Percentiles rank a stretch among this genome's conserved stretches.
Conservation (phyloP, 2,329 filamentous ascomycete genomes). For the Ceratocystis alfenasii region DNA sequence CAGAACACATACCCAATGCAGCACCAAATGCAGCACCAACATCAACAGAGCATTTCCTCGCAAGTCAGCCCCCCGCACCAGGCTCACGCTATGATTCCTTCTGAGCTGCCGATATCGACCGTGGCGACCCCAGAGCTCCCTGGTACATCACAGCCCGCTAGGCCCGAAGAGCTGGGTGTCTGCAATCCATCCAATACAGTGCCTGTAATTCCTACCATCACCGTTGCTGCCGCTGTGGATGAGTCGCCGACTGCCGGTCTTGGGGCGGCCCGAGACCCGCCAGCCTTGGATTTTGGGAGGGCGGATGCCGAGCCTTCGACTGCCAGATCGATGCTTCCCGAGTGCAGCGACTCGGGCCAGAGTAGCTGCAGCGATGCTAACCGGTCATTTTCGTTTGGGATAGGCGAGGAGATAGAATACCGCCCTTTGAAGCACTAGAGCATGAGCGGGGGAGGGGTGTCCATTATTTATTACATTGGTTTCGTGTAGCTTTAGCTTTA, state of each 20-base stretch:
- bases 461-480: not conserved
- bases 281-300: not conserved
- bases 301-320: not conserved
- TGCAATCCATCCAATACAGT: not conserved
- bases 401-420: conserved; percentile 27
- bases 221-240: not conserved
- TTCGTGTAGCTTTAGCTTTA: not conserved
- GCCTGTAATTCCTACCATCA: not conserved
- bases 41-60: conserved; percentile 1
- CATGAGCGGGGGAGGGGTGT: no score
- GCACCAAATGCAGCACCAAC: not conserved
- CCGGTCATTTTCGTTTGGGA: conserved; percentile 28
- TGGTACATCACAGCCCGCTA: not conserved
- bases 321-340: not conserved
- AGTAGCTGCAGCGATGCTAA: not conserved
- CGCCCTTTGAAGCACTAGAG: conserved; percentile 24
- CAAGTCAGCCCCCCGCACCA: not conserved
- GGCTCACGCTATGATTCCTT: not conserved
- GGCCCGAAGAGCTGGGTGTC: not conserved
- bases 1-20: not conserved
- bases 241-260: not conserved
- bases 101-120: not conserved
- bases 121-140: not conserved
- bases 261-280: not conserved
- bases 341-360: not conserved